Conservation (phyloP, 2,329 filamentous ascomycete genomes). For the Cercospora sp. region DNA sequence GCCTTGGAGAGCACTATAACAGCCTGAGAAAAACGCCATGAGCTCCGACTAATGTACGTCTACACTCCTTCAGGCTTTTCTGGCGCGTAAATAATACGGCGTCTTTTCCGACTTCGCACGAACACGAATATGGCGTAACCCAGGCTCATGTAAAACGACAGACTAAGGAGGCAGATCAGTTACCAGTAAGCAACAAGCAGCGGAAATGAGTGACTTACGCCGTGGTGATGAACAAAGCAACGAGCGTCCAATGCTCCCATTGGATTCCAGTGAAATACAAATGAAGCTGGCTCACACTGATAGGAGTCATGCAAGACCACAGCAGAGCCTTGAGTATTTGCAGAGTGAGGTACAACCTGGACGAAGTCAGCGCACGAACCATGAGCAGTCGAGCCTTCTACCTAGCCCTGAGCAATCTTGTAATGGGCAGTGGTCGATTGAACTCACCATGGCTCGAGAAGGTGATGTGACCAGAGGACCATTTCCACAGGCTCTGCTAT, state of each 20-base stretch:
- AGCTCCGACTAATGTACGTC: background rate
- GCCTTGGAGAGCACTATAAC: slow-evolving; percentile 96
- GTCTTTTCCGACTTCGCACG: slow-evolving; percentile 6
- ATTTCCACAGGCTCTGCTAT: slow-evolving; percentile 23
- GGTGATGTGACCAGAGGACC: slow-evolving; percentile 25
- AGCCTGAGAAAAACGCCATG: slow-evolving; percentile 58
- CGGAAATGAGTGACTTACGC: slow-evolving; percentile 5
- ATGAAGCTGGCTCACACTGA: slow-evolving; percentile 16
- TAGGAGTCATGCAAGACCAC: slow-evolving; percentile 18
- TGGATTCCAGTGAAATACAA: background rate
- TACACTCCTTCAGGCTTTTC: background rate
- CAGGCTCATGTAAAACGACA: slow-evolving; percentile 17
- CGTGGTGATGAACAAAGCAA: slow-evolving; percentile 7
- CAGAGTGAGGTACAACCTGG: slow-evolving; percentile 18
- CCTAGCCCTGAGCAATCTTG: background rate
- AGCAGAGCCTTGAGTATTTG: slow-evolving; percentile 27
- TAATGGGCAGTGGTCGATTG: background rate
- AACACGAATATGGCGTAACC: slow-evolving; percentile 14
- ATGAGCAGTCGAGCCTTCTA: background rate
- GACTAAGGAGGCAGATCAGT: background rate
- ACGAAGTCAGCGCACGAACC: background rate
- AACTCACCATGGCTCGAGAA: slow-evolving; percentile 23
- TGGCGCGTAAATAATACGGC: background rate
- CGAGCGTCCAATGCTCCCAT: slow-evolving; percentile 4
- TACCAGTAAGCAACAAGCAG: background rate